Evolutionary conservation across 345 rosid species (phyloP).

Genomic region (Euphorbia lathyris): DNA sequence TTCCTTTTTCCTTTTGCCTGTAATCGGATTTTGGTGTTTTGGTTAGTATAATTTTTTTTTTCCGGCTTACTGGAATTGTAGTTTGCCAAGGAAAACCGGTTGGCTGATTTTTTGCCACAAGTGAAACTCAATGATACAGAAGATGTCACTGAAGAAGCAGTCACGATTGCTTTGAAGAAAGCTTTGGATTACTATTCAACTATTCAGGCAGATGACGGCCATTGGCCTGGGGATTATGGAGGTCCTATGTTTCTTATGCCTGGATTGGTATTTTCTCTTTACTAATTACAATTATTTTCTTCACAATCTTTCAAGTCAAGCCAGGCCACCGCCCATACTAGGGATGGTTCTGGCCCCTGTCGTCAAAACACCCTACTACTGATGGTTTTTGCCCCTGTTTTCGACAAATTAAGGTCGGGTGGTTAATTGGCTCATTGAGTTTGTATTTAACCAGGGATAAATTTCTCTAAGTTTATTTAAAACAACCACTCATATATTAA

Average conservation of each 20-base stretch:
- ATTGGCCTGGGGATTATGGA: slow-evolving; percentile 99
- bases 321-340: too few species aligned
- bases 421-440: too few species aligned
- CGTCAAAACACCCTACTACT: too few species aligned
- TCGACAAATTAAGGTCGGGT: too few species aligned
- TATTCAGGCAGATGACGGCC: slow-evolving; percentile 84
- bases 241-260: slow-evolving; percentile 99
- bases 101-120: slow-evolving; percentile 40
- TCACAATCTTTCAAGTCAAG: too few species aligned
- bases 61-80: slow-evolving; percentile 13
- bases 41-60: background rate
- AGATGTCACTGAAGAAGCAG: slow-evolving; percentile 57
- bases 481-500: too few species aligned
- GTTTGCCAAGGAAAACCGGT: slow-evolving; percentile 66
- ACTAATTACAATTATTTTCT: background rate
- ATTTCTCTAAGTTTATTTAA: too few species aligned
- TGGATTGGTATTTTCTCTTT: slow-evolving; percentile 58
- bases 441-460: too few species aligned
- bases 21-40: too few species aligned
- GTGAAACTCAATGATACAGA: slow-evolving; percentile 53
- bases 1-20: background rate
- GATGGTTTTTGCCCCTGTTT: too few species aligned
- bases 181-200: slow-evolving; percentile 68
- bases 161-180: slow-evolving; percentile 56
- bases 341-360: too few species aligned